Conservation (phyloP, 1,284 basidiomycete species). For the Abortiporus biennis region DNA sequence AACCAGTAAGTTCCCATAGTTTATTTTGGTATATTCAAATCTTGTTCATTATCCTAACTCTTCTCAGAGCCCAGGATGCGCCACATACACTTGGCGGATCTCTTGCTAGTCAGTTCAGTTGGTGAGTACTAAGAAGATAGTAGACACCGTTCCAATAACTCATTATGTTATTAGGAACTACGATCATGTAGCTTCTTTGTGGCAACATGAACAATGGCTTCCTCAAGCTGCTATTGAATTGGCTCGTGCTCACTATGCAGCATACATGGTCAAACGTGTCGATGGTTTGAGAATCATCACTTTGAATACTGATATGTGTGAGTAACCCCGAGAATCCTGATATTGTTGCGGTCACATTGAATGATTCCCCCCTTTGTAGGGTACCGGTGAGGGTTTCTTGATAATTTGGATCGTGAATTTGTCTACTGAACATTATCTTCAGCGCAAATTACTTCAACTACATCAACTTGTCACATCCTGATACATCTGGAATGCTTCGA, state of each 20-base stretch:
- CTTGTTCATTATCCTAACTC: not conserved
- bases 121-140: conserved; percentile 32
- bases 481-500: conserved; percentile 69
- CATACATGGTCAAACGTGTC: conserved; percentile 62
- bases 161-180: conserved; percentile 50
- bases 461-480: conserved; percentile 67
- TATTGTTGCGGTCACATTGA: no score
- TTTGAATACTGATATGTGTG: conserved; percentile 74
- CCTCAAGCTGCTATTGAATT: conserved; percentile 48
- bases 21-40: no score
- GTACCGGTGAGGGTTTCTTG: not conserved
- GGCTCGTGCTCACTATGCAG: conserved; percentile 68
- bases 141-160: not conserved
- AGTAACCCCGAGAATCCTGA: conserved; percentile 18
- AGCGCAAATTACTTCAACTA: conserved; percentile 72
- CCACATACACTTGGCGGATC: conserved; percentile 48
- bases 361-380: not conserved
- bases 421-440: conserved; percentile 9
- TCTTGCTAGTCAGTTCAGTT: conserved; percentile 57
- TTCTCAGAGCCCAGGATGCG: conserved; percentile 53
- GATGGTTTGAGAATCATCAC: conserved; percentile 73
- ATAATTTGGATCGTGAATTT: not conserved
- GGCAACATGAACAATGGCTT: conserved; percentile 71
- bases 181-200: conserved; percentile 63
- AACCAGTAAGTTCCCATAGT: conserved; percentile 37